A percentile compares a stretch with the other conserved stretches of the same genome.
phyloP scores from a whole-genome alignment of 768 basidiomycete species.

The Cyclocybe aegerita region DNA sequence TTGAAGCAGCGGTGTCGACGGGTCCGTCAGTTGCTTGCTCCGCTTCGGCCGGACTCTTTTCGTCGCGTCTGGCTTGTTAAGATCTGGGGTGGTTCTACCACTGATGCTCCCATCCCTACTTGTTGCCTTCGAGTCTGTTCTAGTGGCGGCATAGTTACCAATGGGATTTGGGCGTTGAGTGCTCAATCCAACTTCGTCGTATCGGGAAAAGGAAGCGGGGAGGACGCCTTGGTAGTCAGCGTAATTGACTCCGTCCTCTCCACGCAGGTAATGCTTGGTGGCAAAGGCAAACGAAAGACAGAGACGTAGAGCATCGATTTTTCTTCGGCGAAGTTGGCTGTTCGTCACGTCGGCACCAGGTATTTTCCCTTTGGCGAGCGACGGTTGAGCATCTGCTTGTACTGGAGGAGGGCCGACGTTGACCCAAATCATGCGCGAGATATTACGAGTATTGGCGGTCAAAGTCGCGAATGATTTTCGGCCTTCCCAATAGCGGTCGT shows the following conservation, averaged over 20 bases:
- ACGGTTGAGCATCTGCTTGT: slow-evolving; percentile 37
- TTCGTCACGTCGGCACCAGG: slow-evolving; percentile 44
- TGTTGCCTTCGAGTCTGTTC: slow-evolving; percentile 21
- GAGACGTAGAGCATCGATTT: slow-evolving; percentile 69
- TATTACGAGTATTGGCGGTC: slow-evolving; percentile 72
- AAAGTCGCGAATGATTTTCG: slow-evolving; percentile 79
- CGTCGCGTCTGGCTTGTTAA: slow-evolving; percentile 46
- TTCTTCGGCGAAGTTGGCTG: slow-evolving; percentile 58
- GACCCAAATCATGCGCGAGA: slow-evolving; percentile 79
- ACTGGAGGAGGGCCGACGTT: slow-evolving; percentile 61
- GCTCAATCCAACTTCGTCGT: slow-evolving; percentile 42
- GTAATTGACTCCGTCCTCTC: slow-evolving; percentile 73
- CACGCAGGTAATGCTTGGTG: slow-evolving; percentile 81
- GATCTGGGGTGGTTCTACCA: slow-evolving; percentile 36
- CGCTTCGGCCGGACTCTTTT: slow-evolving; percentile 72
- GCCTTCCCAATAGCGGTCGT: slow-evolving; percentile 88
- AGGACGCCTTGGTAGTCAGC: slow-evolving; percentile 68
- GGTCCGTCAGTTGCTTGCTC: slow-evolving; percentile 53
- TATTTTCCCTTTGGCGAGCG: slow-evolving; percentile 51
- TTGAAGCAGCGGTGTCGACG: slow-evolving; percentile 63
- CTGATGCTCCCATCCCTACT: slow-evolving; percentile 30
- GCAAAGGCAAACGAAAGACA: slow-evolving; percentile 72
- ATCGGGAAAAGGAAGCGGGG: slow-evolving; percentile 57
- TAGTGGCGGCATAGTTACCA: slow-evolving; percentile 43
- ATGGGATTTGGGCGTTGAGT: slow-evolving; percentile 26